Evolutionary conservation across 768 basidiomycete species (phyloP).

Genomic region (Cantharellus cinnabarinus): DNA sequence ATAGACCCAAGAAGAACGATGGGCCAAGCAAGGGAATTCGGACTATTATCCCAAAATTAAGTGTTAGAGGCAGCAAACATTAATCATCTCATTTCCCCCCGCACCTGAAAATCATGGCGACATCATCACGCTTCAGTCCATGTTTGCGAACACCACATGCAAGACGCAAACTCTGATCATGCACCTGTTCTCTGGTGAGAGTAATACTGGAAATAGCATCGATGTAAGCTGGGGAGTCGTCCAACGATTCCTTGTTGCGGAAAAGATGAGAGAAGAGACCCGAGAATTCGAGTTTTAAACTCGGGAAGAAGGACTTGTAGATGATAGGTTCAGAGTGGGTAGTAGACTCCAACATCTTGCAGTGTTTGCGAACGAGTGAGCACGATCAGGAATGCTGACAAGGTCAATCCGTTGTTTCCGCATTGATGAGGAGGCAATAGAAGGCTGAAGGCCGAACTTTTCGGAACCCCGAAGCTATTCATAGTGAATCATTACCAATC

Average conservation of each 20-base stretch:
- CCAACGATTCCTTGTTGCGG: background rate
- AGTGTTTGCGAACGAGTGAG: background rate
- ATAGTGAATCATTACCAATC: no score
- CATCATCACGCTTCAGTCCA: conserved; percentile 9
- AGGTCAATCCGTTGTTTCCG: background rate
- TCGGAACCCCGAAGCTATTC: no score
- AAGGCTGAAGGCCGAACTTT: no score
- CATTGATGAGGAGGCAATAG: no score
- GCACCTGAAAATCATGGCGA: conserved; percentile 12
- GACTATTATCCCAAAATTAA: background rate
- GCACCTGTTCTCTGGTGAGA: background rate
- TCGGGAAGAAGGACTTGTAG: no score
- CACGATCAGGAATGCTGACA: background rate
- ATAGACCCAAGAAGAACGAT: conserved; percentile 4
- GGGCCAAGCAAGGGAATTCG: conserved; percentile 16
- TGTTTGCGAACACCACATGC: background rate
- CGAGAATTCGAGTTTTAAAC: no score
- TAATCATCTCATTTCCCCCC: background rate
- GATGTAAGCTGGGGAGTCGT: conserved; percentile 1
- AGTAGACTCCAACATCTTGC: background rate
- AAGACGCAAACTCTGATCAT: background rate
- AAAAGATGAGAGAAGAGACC: background rate
- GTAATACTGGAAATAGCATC: background rate
- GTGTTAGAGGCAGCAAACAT: background rate
- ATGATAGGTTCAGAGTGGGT: background rate